Evolutionary conservation across 306 rosid species (phyloP).

Genomic region (Pyrus communis): DNA sequence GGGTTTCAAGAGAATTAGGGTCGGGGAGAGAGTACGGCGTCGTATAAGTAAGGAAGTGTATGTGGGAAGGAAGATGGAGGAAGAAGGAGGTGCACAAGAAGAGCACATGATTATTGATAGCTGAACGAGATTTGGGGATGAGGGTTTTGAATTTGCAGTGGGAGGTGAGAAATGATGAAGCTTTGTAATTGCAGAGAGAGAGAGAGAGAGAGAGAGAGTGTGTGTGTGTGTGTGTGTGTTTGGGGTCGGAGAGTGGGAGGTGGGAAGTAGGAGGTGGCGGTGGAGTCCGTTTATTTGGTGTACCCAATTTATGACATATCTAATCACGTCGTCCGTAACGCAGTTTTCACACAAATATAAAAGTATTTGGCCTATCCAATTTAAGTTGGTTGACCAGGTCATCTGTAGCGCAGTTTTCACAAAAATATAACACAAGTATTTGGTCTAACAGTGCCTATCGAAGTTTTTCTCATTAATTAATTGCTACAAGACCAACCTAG

Average conservation of each 20-base stretch:
- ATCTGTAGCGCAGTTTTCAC: no score
- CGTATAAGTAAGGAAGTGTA: constrained; percentile 18
- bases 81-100: constrained; percentile 20
- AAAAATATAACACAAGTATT: no score
- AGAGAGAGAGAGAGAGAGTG: neutral
- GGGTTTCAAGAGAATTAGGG: constrained; percentile 18
- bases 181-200: neutral
- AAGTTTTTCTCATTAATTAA: no score
- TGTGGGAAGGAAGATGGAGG: constrained; percentile 32
- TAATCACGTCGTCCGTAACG: no score
- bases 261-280: neutral
- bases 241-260: neutral
- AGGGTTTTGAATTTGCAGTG: neutral
- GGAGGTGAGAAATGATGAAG: neutral
- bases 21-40: constrained; percentile 20
- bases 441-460: no score
- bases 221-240: no score
- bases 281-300: neutral
- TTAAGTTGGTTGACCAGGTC: no score
- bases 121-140: neutral
- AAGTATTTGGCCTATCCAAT: no score
- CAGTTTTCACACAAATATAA: no score
- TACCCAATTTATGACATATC: no score
- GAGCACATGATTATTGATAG: constrained; percentile 29
- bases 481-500: no score